Percentiles rank a stretch among this genome's conserved stretches.
Conservation (phyloP, 768 basidiomycete genomes). For the Phylloporus scabripes region DNA sequence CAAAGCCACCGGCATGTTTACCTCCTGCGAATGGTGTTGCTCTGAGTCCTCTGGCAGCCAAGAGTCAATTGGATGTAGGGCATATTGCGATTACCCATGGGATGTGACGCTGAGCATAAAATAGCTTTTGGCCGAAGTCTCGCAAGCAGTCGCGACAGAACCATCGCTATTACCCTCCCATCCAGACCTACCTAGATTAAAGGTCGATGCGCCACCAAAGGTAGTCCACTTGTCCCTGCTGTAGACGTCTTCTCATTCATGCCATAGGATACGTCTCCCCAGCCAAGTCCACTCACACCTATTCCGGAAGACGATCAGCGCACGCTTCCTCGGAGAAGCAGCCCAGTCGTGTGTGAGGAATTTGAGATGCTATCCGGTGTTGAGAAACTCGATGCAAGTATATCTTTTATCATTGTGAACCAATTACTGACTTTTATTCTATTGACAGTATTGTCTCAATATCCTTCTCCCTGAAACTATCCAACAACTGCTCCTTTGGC, state of each 20-base stretch:
- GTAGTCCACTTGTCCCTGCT: slow-evolving; percentile 6
- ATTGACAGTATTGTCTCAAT: slow-evolving; percentile 58
- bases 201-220: slow-evolving; percentile 7
- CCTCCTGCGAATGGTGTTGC: neutral
- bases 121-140: slow-evolving; percentile 26
- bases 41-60: slow-evolving; percentile 16
- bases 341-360: slow-evolving; percentile 35
- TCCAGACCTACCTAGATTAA: slow-evolving; percentile 19
- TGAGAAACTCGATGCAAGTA: slow-evolving; percentile 49
- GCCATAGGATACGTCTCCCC: slow-evolving; percentile 13
- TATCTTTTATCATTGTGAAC: neutral
- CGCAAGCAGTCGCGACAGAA: slow-evolving; percentile 27
- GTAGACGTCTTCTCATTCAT: neutral
- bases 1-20: slow-evolving; percentile 4
- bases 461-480: slow-evolving; percentile 69
- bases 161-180: slow-evolving; percentile 24
- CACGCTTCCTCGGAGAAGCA: neutral
- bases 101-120: slow-evolving; percentile 16
- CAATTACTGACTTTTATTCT: slow-evolving; percentile 1
- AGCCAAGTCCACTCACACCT: slow-evolving; percentile 21
- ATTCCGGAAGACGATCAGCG: slow-evolving; percentile 10
- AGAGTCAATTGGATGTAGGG: slow-evolving; percentile 27
- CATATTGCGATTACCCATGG: slow-evolving; percentile 6
- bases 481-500: slow-evolving; percentile 71
- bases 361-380: slow-evolving; percentile 41